Conservation (phyloP, 371 early-diverging fungal species). For the Rhizomucor miehei region DNA sequence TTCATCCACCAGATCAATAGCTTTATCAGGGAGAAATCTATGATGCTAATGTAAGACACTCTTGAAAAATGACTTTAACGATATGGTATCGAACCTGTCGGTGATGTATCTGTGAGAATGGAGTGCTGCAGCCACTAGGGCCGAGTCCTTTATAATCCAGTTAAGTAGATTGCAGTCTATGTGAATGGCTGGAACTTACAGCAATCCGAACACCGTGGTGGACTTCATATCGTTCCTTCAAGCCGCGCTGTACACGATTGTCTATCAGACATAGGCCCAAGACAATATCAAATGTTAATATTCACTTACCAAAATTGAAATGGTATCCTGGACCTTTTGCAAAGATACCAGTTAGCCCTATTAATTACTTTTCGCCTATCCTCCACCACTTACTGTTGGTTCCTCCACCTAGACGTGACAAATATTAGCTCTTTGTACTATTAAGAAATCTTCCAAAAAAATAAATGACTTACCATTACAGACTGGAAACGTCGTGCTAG, state of each 20-base stretch:
- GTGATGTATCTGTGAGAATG: slow-evolving; percentile 80
- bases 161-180: background rate
- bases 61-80: background rate
- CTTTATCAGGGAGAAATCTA: slow-evolving; percentile 54
- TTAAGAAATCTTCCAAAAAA: slow-evolving; percentile 1
- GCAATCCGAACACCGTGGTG: slow-evolving; percentile 87
- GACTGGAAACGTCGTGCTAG: slow-evolving; percentile 86
- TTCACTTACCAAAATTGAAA: slow-evolving; percentile 65
- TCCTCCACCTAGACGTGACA: slow-evolving; percentile 36
- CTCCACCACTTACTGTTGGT: slow-evolving; percentile 32
- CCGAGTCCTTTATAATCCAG: slow-evolving; percentile 51
- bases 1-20: slow-evolving; percentile 90
- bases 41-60: background rate
- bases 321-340: slow-evolving; percentile 73
- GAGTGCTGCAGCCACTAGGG: slow-evolving; percentile 78
- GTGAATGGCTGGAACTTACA: slow-evolving; percentile 9
- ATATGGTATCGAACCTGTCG: slow-evolving; percentile 40
- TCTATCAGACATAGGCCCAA: background rate
- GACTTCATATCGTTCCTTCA: slow-evolving; percentile 82
- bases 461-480: slow-evolving; percentile 57
- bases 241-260: slow-evolving; percentile 44
- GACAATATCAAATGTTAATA: too few relatives aligned
- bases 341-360: background rate
- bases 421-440: background rate
- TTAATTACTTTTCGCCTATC: too few relatives aligned